Percentiles rank a stretch among this genome's conserved stretches.
These are phyloP conservation scores for Kurtzmaniella natalensis DNA, from an alignment of 1,139 yeast genomes.

Conservation along the genomic window DNA sequence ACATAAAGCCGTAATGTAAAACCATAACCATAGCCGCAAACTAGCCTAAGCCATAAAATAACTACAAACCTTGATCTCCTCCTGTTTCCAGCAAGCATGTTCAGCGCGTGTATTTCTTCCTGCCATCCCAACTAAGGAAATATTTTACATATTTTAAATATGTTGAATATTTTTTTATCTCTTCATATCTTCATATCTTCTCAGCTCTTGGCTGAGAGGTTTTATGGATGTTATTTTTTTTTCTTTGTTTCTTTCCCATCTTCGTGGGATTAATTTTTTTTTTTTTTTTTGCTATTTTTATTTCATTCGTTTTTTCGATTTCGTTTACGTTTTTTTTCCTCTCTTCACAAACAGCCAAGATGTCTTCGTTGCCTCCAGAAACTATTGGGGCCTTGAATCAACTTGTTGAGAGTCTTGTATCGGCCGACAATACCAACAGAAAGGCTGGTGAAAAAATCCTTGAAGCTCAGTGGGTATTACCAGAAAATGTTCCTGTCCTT, in stretches of 20 bases:
- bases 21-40: too few species aligned
- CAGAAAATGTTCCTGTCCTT: constrained; percentile 60
- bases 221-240: background rate
- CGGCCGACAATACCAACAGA: constrained; percentile 73
- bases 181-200: too few species aligned
- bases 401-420: constrained; percentile 64
- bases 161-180: too few species aligned
- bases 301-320: background rate
- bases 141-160: too few species aligned
- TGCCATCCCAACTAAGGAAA: too few species aligned
- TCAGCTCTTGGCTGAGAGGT: background rate
- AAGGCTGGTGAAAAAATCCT: constrained; percentile 73
- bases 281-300: background rate
- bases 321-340: constrained; percentile 4
- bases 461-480: constrained; percentile 70
- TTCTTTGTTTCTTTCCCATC: background rate
- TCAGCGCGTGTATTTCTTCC: too few species aligned
- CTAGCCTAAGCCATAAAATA: too few species aligned
- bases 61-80: too few species aligned
- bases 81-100: too few species aligned
- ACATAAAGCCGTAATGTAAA: too few species aligned
- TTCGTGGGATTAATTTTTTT: background rate
- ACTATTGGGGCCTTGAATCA: constrained; percentile 51
- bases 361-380: constrained; percentile 63
- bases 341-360: constrained; percentile 13